A percentile compares a stretch with the other conserved stretches of the same genome.
These are phyloP conservation scores for Melampsora americana DNA, from an alignment of 1,284 basidiomycete genomes.

Conservation along the genomic window DNA sequence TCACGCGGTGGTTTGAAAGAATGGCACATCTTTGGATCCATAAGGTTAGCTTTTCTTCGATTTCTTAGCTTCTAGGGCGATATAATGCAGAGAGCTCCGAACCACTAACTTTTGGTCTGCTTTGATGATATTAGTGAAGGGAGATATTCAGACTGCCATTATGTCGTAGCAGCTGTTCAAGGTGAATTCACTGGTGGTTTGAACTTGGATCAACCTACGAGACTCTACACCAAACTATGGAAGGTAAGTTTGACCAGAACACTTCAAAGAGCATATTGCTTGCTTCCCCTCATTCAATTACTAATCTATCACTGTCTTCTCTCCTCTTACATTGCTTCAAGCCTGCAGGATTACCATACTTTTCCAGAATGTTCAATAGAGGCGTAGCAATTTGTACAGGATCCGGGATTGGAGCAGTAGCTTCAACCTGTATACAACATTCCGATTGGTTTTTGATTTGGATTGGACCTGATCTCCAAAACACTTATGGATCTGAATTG, in stretches of 20 bases:
- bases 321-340: constrained; percentile 56
- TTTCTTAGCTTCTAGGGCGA: constrained; percentile 62
- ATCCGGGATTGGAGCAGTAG: constrained; percentile 69
- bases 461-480: constrained; percentile 61
- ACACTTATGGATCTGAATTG: constrained; percentile 71
- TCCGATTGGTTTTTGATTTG: constrained; percentile 69
- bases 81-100: too few relatives aligned
- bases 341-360: constrained; percentile 77
- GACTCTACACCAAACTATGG: constrained; percentile 68
- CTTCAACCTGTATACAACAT: constrained; percentile 69
- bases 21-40: constrained; percentile 11
- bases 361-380: constrained; percentile 67
- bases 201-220: constrained; percentile 65
- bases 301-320: neutral
- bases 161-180: constrained; percentile 67
- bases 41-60: neutral
- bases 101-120: neutral
- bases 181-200: constrained; percentile 70
- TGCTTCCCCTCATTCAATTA: neutral
- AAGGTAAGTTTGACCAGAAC: constrained; percentile 60
- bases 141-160: constrained; percentile 67
- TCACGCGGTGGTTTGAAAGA: neutral
- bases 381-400: constrained; percentile 73
- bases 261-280: neutral
- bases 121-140: constrained; percentile 60